Conservation (phyloP, 164 flowering plant genomes). For the Akebia trifoliata region DNA sequence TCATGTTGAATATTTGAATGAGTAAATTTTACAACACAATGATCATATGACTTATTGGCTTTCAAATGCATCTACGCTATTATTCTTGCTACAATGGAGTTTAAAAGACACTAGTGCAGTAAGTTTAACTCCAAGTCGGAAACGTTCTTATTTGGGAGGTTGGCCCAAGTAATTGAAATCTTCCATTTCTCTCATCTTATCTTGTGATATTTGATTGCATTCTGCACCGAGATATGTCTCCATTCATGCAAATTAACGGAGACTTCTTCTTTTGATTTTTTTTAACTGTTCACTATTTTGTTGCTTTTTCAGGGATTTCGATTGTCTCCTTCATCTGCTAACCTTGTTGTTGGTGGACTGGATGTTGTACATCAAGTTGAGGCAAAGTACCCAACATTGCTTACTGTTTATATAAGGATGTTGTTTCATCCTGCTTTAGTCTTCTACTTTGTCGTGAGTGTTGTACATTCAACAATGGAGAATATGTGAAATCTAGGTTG, state of each 20-base stretch:
- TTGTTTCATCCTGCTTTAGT: constrained; percentile 34
- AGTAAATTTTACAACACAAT: too few species aligned
- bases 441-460: constrained; percentile 79
- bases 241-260: too few species aligned
- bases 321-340: constrained; percentile 77
- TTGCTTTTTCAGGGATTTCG: constrained; percentile 72
- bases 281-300: neutral
- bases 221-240: too few species aligned
- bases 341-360: constrained; percentile 43
- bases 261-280: too few species aligned
- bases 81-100: constrained; percentile 83
- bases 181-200: neutral
- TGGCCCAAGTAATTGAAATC: constrained; percentile 48
- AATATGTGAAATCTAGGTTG: constrained; percentile 78
- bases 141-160: constrained; percentile 82
- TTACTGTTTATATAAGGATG: constrained; percentile 15
- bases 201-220: constrained; percentile 1
- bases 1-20: too few species aligned
- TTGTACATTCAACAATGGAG: constrained; percentile 83
- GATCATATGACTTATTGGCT: constrained; percentile 96
- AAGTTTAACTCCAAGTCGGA: constrained; percentile 50
- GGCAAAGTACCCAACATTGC: constrained; percentile 95
- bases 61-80: constrained; percentile 74
- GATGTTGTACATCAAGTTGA: constrained; percentile 85
- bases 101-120: constrained; percentile 54